These are phyloP conservation scores for Byssothecium circinans DNA, from an alignment of 2,329 filamentous ascomycete species.

Conservation along the genomic window DNA sequence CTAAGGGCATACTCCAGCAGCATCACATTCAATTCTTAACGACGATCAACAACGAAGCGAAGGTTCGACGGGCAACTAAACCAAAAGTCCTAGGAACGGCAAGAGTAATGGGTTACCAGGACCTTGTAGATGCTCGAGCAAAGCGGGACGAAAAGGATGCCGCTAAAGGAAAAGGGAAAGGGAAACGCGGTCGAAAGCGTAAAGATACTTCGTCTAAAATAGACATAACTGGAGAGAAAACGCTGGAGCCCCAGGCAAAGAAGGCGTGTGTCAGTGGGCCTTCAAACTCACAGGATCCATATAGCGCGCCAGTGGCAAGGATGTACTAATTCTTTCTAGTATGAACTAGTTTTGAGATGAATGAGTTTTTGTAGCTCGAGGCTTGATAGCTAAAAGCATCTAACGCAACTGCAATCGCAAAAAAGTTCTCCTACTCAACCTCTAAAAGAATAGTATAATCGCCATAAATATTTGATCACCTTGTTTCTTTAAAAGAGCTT, in stretches of 20 bases:
- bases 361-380: no score
- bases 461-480: no score
- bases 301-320: no score
- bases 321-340: no score
- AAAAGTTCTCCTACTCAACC: no score
- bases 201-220: not conserved
- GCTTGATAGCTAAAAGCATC: no score
- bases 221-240: not conserved
- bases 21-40: constrained; percentile 30
- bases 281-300: not conserved
- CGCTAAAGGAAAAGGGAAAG: constrained; percentile 3
- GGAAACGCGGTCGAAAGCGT: constrained; percentile 2
- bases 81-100: constrained; percentile 18
- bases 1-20: constrained; percentile 23
- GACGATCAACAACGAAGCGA: constrained; percentile 31
- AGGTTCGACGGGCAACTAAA: constrained; percentile 24
- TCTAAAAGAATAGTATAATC: no score
- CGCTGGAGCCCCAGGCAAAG: no score
- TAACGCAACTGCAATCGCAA: no score
- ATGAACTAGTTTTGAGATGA: no score
- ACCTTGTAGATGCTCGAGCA: constrained; percentile 5
- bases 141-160: constrained; percentile 9
- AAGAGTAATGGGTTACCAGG: constrained; percentile 9
- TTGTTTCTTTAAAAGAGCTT: no score
- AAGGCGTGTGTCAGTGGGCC: no score